A percentile compares a stretch with the other conserved stretches of the same genome.
These are phyloP conservation scores for Chalara sp. DNA, from an alignment of 2,329 filamentous ascomycete species.

Conservation along the genomic window DNA sequence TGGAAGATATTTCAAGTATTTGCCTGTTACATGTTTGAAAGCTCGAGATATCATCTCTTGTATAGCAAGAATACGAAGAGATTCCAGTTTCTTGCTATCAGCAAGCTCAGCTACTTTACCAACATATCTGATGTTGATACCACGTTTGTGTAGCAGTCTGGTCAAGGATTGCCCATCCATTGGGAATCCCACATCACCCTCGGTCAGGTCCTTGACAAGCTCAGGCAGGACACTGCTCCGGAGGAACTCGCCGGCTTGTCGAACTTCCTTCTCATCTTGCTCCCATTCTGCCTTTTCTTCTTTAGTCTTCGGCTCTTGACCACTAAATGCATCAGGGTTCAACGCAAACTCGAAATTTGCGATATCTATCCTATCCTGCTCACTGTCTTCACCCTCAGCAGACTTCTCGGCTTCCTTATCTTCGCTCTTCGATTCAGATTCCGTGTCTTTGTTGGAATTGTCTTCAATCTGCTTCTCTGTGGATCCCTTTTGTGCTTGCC, in stretches of 20 bases:
- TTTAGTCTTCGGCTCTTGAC: constrained; percentile 81
- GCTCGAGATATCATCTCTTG: constrained; percentile 94
- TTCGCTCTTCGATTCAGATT: constrained; percentile 16
- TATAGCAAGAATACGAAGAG: constrained; percentile 67
- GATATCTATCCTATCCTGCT: constrained; percentile 67
- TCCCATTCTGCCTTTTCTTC: constrained; percentile 80
- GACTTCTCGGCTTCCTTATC: constrained; percentile 31
- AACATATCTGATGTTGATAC: constrained; percentile 95
- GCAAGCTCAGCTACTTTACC: constrained; percentile 71
- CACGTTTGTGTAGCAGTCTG: constrained; percentile 86
- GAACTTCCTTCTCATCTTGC: constrained; percentile 82
- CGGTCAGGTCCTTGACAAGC: constrained; percentile 77
- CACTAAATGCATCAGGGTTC: constrained; percentile 94
- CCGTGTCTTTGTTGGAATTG: constrained; percentile 20
- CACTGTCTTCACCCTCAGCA: constrained; percentile 25
- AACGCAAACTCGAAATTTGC: constrained; percentile 81
- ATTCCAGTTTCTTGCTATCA: constrained; percentile 64
- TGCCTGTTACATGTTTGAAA: constrained; percentile 86
- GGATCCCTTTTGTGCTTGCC: constrained; percentile 32
- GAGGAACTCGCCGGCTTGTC: constrained; percentile 74
- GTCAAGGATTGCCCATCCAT: constrained; percentile 96
- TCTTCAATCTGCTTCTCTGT: constrained; percentile 26
- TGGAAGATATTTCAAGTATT: constrained; percentile 73
- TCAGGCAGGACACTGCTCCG: constrained; percentile 74
- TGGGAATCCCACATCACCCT: constrained; percentile 92